phyloP scores from a whole-genome alignment of 352 stramenopile species.

The Globisporangium paroecandrum region DNA sequence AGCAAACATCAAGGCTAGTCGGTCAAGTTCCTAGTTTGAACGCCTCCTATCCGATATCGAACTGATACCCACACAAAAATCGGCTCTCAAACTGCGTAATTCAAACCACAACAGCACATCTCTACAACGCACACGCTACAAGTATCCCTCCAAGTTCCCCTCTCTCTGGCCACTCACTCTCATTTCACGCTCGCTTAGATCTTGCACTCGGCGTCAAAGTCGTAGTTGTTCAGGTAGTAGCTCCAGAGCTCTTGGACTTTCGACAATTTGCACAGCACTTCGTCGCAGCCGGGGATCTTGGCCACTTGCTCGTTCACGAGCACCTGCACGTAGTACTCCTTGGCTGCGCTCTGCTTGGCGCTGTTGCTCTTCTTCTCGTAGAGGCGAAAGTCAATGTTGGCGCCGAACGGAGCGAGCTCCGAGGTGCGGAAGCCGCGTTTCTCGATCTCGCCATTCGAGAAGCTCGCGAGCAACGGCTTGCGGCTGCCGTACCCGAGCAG shows the following conservation, averaged over 20 bases:
- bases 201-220: slow-evolving; percentile 30
- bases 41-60: too few species aligned
- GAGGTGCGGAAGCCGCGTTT: slow-evolving; percentile 38
- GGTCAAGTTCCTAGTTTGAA: too few species aligned
- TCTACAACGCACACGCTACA: not conserved
- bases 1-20: too few species aligned
- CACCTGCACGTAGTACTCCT: slow-evolving; percentile 35
- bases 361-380: slow-evolving; percentile 19
- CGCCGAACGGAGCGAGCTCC: slow-evolving; percentile 36
- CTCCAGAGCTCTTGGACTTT: slow-evolving; percentile 48
- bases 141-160: not conserved
- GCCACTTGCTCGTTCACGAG: slow-evolving; percentile 41
- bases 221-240: slow-evolving; percentile 49
- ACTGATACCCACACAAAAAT: too few species aligned
- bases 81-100: not conserved
- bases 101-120: not conserved
- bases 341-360: not conserved
- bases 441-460: slow-evolving; percentile 26
- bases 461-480: slow-evolving; percentile 26
- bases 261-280: slow-evolving; percentile 33
- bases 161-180: not conserved
- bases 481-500: slow-evolving; percentile 46
- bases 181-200: slow-evolving; percentile 12
- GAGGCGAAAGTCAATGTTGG: slow-evolving; percentile 52
- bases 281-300: slow-evolving; percentile 36